A percentile compares a stretch with the other conserved stretches of the same genome.
Conservation (phyloP, 73 alveolate genomes). For the Symbiodinium pilosum region DNA sequence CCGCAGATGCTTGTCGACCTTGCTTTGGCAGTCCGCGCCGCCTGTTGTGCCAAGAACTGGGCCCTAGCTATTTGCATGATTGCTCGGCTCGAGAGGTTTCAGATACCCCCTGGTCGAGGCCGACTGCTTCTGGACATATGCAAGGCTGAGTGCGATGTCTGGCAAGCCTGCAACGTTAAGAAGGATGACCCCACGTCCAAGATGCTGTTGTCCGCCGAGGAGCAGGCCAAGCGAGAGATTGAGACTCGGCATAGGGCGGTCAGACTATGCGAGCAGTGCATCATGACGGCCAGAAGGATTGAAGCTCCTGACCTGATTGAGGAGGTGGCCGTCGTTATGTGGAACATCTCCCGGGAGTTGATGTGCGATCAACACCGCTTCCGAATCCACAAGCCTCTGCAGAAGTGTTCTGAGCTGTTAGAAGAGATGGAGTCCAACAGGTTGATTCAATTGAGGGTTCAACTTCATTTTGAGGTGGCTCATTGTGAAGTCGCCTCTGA, state of each 20-base stretch:
- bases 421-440: constrained; percentile 93
- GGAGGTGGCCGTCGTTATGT: constrained; percentile 82
- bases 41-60: constrained; percentile 55
- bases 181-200: constrained; percentile 83
- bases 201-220: constrained; percentile 67
- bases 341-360: constrained; percentile 87
- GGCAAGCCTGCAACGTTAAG: constrained; percentile 78
- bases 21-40: constrained; percentile 77
- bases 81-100: constrained; percentile 76
- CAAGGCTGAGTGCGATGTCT: constrained; percentile 82
- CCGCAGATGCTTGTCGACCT: constrained; percentile 63
- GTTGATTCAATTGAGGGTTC: constrained; percentile 78
- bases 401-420: constrained; percentile 50
- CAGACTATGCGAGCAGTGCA: constrained; percentile 88
- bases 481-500: constrained; percentile 86
- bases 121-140: constrained; percentile 56
- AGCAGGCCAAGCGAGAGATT: constrained; percentile 69
- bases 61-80: constrained; percentile 79
- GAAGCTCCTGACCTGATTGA: constrained; percentile 77
- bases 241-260: constrained; percentile 84
- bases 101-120: constrained; percentile 91
- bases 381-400: constrained; percentile 80
- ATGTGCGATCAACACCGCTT: constrained; percentile 79
- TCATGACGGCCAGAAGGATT: constrained; percentile 84
- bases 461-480: constrained; percentile 90